Evolutionary conservation across 2,329 filamentous ascomycete genomes (phyloP).

Genomic region (Hortaea sp.): DNA sequence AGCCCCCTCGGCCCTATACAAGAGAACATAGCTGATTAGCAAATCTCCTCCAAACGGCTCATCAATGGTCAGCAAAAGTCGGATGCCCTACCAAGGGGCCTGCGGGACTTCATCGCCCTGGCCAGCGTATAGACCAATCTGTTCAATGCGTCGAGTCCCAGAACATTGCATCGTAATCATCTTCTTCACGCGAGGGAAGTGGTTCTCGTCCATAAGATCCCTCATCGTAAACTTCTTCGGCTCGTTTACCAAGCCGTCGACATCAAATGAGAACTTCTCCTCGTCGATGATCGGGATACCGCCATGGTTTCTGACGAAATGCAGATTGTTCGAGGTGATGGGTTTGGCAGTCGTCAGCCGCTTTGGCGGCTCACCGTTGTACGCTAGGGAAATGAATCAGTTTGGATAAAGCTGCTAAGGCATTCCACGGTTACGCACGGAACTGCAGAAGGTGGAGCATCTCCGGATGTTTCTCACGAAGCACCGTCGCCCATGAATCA

Average conservation of each 20-base stretch:
- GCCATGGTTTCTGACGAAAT: conserved; percentile 64
- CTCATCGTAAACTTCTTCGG: background rate
- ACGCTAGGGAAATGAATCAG: conserved; percentile 12
- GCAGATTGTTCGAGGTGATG: conserved; percentile 52
- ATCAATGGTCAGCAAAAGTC: conserved; percentile 23
- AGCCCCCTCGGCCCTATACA: conserved; percentile 22
- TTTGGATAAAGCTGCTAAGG: too few species aligned
- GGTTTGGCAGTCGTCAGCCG: conserved; percentile 40
- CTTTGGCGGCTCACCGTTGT: conserved; percentile 32
- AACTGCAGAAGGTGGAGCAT: conserved; percentile 40
- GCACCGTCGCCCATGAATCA: conserved; percentile 38
- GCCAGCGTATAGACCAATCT: conserved; percentile 55
- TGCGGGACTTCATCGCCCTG: conserved; percentile 56
- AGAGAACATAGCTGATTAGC: background rate
- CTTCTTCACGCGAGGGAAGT: conserved; percentile 44
- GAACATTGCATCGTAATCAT: conserved; percentile 48
- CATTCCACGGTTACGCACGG: conserved; percentile 5
- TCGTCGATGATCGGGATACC: conserved; percentile 57
- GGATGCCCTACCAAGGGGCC: conserved; percentile 18
- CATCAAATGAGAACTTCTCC: conserved; percentile 41
- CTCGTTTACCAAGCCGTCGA: conserved; percentile 40
- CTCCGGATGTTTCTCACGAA: conserved; percentile 35
- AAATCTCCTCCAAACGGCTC: background rate
- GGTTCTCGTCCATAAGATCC: conserved; percentile 49
- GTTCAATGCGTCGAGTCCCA: conserved; percentile 49